phyloP scores from a whole-genome alignment of 192 early-diverging fungal species.

The Linnemannia hyalina region DNA sequence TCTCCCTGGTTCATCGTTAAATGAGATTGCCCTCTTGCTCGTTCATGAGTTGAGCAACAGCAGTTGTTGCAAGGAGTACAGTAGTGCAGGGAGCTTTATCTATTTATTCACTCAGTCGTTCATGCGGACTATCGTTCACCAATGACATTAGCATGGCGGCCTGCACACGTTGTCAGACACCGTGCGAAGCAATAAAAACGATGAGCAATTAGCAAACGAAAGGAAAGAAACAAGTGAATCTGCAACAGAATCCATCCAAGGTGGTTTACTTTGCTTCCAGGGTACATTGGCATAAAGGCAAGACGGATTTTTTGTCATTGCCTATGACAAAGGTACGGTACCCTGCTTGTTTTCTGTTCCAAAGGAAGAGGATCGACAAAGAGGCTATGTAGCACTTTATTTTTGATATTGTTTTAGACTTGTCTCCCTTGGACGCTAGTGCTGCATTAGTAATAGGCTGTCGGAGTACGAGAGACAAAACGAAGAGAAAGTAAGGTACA shows the following conservation, averaged over 20 bases:
- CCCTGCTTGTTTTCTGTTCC: not conserved
- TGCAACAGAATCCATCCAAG: not conserved
- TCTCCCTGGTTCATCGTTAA: not conserved
- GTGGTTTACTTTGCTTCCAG: not conserved
- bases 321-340: not conserved
- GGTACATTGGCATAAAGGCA: not conserved
- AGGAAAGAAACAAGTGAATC: not conserved
- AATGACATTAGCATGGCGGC: not conserved
- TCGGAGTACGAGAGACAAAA: not conserved
- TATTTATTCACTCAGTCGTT: not conserved
- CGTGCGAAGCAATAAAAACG: not conserved
- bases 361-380: not conserved
- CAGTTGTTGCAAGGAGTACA: no score
- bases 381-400: not conserved
- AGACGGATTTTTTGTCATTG: not conserved
- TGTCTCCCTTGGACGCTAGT: not conserved
- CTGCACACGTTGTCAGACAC: not conserved
- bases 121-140: not conserved
- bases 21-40: not conserved
- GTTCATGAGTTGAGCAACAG: not conserved
- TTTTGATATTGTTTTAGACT: not conserved
- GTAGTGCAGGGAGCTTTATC: no score
- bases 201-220: not conserved
- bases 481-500: not conserved
- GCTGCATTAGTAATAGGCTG: not conserved